Base-by-base conservation (phyloP, 2,329 filamentous ascomycete species). In the Raffaelea albimanens region DNA sequence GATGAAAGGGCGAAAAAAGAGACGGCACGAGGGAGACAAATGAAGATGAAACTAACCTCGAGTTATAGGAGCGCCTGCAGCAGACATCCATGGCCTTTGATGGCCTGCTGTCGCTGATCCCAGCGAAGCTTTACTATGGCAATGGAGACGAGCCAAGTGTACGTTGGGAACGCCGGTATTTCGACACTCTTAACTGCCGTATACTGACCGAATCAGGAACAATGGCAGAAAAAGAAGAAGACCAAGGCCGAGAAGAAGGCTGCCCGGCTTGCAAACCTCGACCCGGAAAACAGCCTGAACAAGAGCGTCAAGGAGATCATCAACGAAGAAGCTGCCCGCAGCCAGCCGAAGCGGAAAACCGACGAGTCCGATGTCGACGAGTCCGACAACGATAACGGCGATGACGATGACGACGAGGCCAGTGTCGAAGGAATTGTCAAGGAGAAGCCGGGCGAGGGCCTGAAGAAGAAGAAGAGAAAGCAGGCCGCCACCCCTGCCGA, bases 191-290 rank as follows among this genome's bases (percentile, higher is more conserved):
- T 34, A 44, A n/a, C n/a, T n/a, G n/a, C n/a, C n/a, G n/a, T n/a
- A n/a, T n/a, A n/a, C n/a, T n/a, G n/a, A n/a, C n/a, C n/a, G n/a
- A n/a, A n/a, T n/a, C n/a, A 95, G 88, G 85, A 93, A 59, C 88
- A 96, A 82, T 95, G 89, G 88, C 82, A 83, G 64, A 84, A 84
- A 61, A 95, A 93, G 69, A 97, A 97, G 72, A 90, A 97, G 69
- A 91, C 88, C 44, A 95, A 95, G 63, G 85, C 88, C 64, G 78
- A 95, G 65, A 89, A 89, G 68, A 78, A 83, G 61, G 55, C 52
- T 14, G 56, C 55, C 9, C 48, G 53, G 33, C 50, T 48, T 11
- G 87, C 85, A 51, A 97, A 96, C 69, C 76, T 97, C 38, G 87
- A 97, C 59, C 90, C 93, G 22, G 87, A 91, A 55, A 89, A 88